These are phyloP conservation scores for Debaryomyces castellii DNA, from an alignment of 805 yeast genomes.

Conservation along the genomic window DNA sequence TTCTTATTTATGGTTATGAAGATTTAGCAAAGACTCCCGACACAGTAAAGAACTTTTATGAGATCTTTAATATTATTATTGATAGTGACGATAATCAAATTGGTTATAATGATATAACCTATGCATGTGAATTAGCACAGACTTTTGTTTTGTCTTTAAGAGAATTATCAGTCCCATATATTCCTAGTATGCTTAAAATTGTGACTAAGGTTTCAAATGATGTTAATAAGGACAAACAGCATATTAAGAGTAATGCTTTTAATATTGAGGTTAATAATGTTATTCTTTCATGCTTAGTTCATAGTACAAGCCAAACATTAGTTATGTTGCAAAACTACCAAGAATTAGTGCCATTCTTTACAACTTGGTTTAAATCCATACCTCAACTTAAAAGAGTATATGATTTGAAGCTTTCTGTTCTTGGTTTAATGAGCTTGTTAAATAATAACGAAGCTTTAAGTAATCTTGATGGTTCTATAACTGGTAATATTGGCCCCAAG, in stretches of 20 bases:
- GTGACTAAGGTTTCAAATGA: conserved; percentile 39
- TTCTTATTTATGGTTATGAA: conserved; percentile 52
- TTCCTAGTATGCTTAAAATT: conserved; percentile 45
- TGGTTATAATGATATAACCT: conserved; percentile 55
- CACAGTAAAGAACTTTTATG: conserved; percentile 49
- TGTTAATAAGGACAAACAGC: conserved; percentile 26
- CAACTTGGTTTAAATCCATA: conserved; percentile 62
- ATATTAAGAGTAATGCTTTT: conserved; percentile 34
- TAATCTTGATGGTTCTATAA: conserved; percentile 12
- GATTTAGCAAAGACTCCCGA: conserved; percentile 34
- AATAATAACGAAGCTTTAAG: conserved; percentile 23
- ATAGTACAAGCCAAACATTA: conserved; percentile 57
- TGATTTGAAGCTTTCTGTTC: conserved; percentile 72
- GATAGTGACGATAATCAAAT: conserved; percentile 45
- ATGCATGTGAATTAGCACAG: conserved; percentile 64
- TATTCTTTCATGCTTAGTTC: conserved; percentile 60
- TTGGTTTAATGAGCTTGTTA: conserved; percentile 59
- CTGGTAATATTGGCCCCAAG: conserved; percentile 48
- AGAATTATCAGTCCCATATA: conserved; percentile 41
- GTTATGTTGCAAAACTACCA: conserved; percentile 45
- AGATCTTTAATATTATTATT: conserved; percentile 47
- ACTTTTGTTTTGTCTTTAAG: conserved; percentile 61
- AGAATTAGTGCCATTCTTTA: conserved; percentile 51
- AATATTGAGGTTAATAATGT: conserved; percentile 57
- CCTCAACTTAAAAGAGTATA: conserved; percentile 65